phyloP scores from a whole-genome alignment of 768 basidiomycete genomes.

The Suillus subluteus region DNA sequence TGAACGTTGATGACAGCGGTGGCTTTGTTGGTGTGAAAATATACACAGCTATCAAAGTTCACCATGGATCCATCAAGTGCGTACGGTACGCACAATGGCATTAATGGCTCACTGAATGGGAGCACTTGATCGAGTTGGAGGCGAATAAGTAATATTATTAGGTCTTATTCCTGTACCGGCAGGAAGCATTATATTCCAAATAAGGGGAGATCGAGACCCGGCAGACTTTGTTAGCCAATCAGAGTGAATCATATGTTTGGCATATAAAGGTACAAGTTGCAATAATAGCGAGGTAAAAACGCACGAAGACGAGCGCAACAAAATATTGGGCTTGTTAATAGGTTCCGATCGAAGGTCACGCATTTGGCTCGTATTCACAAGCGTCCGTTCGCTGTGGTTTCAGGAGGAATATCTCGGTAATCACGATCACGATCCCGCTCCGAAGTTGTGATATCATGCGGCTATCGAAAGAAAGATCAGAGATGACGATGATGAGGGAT shows the following conservation, averaged over 20 bases:
- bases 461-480: slow-evolving; percentile 15
- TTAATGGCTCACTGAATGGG: too few species aligned
- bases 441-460: slow-evolving; percentile 25
- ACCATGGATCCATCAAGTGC: not conserved
- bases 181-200: not conserved
- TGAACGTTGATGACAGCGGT: not conserved
- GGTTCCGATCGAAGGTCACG: too few species aligned
- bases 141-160: not conserved
- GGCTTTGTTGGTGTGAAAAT: not conserved
- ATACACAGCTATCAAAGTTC: not conserved
- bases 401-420: slow-evolving; percentile 12
- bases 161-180: not conserved
- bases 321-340: not conserved
- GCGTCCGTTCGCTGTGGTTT: slow-evolving; percentile 28
- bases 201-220: not conserved
- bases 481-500: not conserved
- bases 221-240: not conserved
- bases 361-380: not conserved
- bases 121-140: not conserved
- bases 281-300: not conserved
- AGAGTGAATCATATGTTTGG: not conserved
- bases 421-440: slow-evolving; percentile 9
- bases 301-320: not conserved
- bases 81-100: not conserved
- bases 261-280: not conserved